Conservation (phyloP, 2,329 filamentous ascomycete species). For the Xenosphaeropsis pyriputrescens region DNA sequence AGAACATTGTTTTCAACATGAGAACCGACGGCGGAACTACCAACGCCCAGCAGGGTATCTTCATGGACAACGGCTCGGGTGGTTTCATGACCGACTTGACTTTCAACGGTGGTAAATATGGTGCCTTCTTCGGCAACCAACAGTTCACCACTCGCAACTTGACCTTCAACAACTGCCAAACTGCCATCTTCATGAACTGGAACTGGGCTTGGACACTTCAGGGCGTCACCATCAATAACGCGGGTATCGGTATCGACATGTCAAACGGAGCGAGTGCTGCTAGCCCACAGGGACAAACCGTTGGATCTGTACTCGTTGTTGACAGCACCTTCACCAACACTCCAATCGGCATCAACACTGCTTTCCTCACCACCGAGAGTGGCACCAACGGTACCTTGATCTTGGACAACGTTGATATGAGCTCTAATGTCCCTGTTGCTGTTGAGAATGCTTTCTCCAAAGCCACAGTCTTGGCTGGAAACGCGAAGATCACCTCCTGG, state of each 20-base stretch:
- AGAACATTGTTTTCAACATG: slow-evolving; percentile 77
- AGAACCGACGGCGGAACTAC: slow-evolving; percentile 43
- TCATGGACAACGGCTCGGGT: slow-evolving; percentile 75
- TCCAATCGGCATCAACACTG: slow-evolving; percentile 60
- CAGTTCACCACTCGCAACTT: slow-evolving; percentile 79
- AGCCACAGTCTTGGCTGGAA: slow-evolving; percentile 50
- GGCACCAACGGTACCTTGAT: slow-evolving; percentile 69
- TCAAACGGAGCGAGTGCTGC: slow-evolving; percentile 40
- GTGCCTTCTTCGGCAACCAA: slow-evolving; percentile 71
- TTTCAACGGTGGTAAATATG: slow-evolving; percentile 70
- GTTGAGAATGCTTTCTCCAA: slow-evolving; percentile 44
- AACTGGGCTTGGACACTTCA: slow-evolving; percentile 82
- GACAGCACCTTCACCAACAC: slow-evolving; percentile 72
- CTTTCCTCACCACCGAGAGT: slow-evolving; percentile 47
- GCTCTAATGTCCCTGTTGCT: slow-evolving; percentile 47
- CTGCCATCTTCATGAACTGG: slow-evolving; percentile 82
- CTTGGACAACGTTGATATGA: slow-evolving; percentile 82
- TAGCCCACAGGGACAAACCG: slow-evolving; percentile 37
- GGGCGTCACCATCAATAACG: slow-evolving; percentile 59
- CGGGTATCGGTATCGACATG: slow-evolving; percentile 68
- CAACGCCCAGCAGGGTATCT: slow-evolving; percentile 64
- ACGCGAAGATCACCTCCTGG: slow-evolving; percentile 55
- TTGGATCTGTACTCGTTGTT: slow-evolving; percentile 72
- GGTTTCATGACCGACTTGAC: slow-evolving; percentile 72
- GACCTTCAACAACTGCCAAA: slow-evolving; percentile 69